A percentile compares a stretch with the other conserved stretches of the same genome.
These are phyloP conservation scores for Metschnikowia lachancei DNA, from an alignment of 805 yeast genomes.

Conservation along the genomic window DNA sequence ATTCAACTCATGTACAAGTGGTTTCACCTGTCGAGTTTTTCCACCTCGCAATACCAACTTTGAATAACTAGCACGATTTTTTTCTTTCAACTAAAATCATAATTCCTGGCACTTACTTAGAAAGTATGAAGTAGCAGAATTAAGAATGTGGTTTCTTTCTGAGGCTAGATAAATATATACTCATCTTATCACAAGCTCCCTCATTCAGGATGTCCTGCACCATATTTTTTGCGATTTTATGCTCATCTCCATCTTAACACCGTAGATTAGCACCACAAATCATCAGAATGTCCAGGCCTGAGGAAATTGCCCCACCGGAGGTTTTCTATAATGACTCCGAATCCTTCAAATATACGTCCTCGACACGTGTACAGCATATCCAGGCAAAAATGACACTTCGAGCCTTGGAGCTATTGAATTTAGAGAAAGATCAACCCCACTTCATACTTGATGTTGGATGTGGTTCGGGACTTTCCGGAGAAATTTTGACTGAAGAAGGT, in stretches of 20 bases:
- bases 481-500: constrained; percentile 88
- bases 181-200: not conserved
- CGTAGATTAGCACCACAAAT: not conserved
- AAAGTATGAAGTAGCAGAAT: too few species aligned
- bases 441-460: constrained; percentile 90
- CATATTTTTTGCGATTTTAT: constrained; percentile 1
- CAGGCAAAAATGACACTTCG: constrained; percentile 97
- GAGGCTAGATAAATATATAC: not conserved
- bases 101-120: too few species aligned
- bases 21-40: too few species aligned
- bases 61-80: too few species aligned
- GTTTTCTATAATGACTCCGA: constrained; percentile 89
- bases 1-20: not conserved
- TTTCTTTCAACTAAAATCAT: too few species aligned
- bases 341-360: constrained; percentile 83
- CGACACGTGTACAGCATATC: constrained; percentile 96
- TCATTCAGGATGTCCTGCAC: constrained; percentile 5
- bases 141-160: too few species aligned
- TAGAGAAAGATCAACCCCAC: constrained; percentile 58
- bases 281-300: constrained; percentile 83
- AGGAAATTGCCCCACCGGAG: constrained; percentile 94
- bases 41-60: too few species aligned
- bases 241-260: constrained; percentile 8
- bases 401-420: constrained; percentile 81
- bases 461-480: constrained; percentile 96